A percentile compares a stretch with the other conserved stretches of the same genome.
These are phyloP conservation scores for Clonostachys rosea DNA, from an alignment of 2,329 filamentous ascomycete species.

Conservation along the genomic window DNA sequence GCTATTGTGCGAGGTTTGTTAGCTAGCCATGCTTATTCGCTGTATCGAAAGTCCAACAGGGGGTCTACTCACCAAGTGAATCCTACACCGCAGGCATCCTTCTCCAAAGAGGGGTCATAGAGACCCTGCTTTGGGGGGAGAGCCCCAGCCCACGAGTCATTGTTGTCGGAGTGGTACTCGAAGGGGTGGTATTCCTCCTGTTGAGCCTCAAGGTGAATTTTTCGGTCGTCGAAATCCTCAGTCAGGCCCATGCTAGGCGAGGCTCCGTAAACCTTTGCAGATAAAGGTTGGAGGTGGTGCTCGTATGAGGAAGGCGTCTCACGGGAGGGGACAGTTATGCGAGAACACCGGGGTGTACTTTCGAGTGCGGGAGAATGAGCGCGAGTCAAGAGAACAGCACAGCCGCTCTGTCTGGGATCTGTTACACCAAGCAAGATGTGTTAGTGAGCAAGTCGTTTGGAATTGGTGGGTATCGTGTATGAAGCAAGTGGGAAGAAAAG, in stretches of 20 bases:
- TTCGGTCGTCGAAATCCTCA: slow-evolving; percentile 65
- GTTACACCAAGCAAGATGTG: too few relatives aligned
- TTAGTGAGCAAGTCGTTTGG: background rate
- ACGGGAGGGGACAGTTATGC: too few relatives aligned
- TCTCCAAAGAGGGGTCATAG: slow-evolving; percentile 93
- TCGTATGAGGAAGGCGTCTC: background rate
- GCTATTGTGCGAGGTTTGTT: slow-evolving; percentile 37
- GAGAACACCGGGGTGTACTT: background rate
- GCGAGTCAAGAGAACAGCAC: slow-evolving; percentile 14
- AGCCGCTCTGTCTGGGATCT: slow-evolving; percentile 11
- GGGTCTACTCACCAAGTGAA: slow-evolving; percentile 76
- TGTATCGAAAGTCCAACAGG: slow-evolving; percentile 2
- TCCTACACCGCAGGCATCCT: slow-evolving; percentile 99
- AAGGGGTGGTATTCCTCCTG: slow-evolving; percentile 63
- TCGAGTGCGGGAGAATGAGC: background rate
- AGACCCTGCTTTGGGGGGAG: slow-evolving; percentile 97
- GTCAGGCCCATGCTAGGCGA: slow-evolving; percentile 67
- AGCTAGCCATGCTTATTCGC: slow-evolving; percentile 9
- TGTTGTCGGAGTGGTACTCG: slow-evolving; percentile 85
- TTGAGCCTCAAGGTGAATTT: slow-evolving; percentile 56
- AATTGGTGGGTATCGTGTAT: background rate
- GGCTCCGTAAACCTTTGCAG: slow-evolving; percentile 13
- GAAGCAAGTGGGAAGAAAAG: background rate
- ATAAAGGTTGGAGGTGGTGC: slow-evolving; percentile 1
- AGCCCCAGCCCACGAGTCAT: slow-evolving; percentile 85